Evolutionary conservation across 2,329 filamentous ascomycete genomes (phyloP).

Genomic region (Moelleriella libera): DNA sequence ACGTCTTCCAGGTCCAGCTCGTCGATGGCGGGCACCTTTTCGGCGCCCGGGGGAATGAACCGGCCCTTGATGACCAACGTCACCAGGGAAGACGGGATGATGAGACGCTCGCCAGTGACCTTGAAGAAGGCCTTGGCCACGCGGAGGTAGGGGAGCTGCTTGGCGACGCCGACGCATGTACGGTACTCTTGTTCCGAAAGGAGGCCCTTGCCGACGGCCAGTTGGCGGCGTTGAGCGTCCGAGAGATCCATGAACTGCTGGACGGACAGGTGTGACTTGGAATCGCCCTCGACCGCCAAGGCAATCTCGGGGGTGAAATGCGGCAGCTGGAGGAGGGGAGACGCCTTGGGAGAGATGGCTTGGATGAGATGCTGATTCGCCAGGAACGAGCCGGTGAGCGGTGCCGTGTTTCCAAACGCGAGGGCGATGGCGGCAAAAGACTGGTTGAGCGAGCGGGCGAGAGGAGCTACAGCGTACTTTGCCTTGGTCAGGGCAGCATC

Average conservation of each 20-base stretch:
- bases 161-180: conserved; percentile 60
- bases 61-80: conserved; percentile 92
- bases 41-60: conserved; percentile 75
- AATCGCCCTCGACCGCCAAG: conserved; percentile 57
- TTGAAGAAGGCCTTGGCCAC: conserved; percentile 97
- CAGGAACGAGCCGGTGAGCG: conserved; percentile 69
- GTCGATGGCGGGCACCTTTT: conserved; percentile 59
- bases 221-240: conserved; percentile 55
- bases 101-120: conserved; percentile 83
- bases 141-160: conserved; percentile 69
- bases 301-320: conserved; percentile 60
- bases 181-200: conserved; percentile 66
- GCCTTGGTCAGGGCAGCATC: conserved; percentile 65
- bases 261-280: conserved; percentile 61
- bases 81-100: conserved; percentile 84
- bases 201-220: conserved; percentile 56
- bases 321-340: conserved; percentile 83
- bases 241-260: conserved; percentile 83
- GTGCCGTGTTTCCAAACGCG: conserved; percentile 70
- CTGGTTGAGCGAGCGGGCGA: conserved; percentile 72
- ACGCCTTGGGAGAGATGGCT: conserved; percentile 68
- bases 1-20: conserved; percentile 76
- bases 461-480: conserved; percentile 81
- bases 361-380: conserved; percentile 81
- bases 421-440: conserved; percentile 78